Percentiles rank a stretch among this genome's conserved stretches.
phyloP scores from a whole-genome alignment of 2,329 filamentous ascomycete species.

The Penicillium italicum region DNA sequence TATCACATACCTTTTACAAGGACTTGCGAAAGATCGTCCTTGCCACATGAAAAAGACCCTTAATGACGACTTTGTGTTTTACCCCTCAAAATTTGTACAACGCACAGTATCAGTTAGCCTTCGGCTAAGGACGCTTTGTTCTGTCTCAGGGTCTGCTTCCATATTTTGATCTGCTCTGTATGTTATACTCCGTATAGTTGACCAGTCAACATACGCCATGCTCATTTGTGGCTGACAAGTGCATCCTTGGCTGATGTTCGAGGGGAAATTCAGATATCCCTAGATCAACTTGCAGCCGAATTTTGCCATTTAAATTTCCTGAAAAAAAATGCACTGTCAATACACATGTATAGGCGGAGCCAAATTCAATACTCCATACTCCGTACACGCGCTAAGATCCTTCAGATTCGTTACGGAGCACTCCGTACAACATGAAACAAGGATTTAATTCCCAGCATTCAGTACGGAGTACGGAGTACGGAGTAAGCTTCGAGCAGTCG shows the following conservation, averaged over 20 bases:
- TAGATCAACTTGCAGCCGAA: background rate
- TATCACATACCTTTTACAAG: no score
- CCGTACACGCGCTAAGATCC: background rate
- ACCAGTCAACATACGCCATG: background rate
- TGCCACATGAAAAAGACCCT: conserved; percentile 5
- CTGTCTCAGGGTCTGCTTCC: background rate
- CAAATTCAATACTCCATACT: background rate
- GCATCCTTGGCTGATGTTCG: conserved; percentile 1
- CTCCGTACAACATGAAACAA: conserved; percentile 1
- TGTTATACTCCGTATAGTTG: background rate
- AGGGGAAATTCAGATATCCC: conserved; percentile 2
- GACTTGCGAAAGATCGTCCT: background rate
- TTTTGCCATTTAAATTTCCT: background rate
- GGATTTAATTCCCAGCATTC: background rate
- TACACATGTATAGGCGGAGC: no score
- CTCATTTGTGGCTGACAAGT: background rate
- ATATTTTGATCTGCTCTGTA: background rate
- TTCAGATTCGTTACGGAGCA: background rate
- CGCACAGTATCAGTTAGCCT: background rate
- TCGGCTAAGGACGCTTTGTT: background rate
- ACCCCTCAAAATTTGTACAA: conserved; percentile 2
- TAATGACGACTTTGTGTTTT: background rate
- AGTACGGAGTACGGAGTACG: no score
- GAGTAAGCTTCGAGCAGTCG: background rate
- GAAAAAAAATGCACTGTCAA: no score